Conservation (phyloP, 2,329 filamentous ascomycete species). For the Aspergillus aculeatus region DNA sequence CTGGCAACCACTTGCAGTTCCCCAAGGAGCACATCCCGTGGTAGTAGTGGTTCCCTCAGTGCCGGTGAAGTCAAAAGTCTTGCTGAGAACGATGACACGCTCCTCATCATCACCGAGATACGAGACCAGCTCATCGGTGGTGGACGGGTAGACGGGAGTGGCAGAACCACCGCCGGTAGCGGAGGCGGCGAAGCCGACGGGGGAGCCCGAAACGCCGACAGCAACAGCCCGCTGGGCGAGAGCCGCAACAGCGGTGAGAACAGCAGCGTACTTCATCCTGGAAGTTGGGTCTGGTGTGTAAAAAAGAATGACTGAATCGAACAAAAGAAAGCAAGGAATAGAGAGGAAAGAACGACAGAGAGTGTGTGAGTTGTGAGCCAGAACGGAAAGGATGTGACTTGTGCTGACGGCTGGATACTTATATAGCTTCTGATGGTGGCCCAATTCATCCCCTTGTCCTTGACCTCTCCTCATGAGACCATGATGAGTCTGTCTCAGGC, state of each 20-base stretch:
- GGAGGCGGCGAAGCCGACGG: constrained; percentile 52
- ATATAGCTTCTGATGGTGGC: background rate
- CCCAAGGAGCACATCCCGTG: constrained; percentile 57
- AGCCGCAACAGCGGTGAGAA: constrained; percentile 16
- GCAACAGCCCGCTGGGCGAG: constrained; percentile 17
- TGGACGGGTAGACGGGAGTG: constrained; percentile 54
- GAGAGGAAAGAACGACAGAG: constrained; percentile 6
- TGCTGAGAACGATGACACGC: constrained; percentile 54
- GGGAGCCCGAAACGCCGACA: constrained; percentile 28
- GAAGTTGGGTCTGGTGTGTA: constrained; percentile 3
- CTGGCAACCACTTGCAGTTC: constrained; percentile 55
- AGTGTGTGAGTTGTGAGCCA: background rate
- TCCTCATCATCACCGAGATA: constrained; percentile 57
- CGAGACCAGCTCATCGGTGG: constrained; percentile 56
- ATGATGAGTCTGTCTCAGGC: background rate
- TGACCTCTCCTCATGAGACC: background rate
- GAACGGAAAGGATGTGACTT: constrained; percentile 5
- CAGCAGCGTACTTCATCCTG: constrained; percentile 20
- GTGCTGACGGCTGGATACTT: background rate
- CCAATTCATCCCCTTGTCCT: too few relatives aligned
- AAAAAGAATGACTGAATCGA: constrained; percentile 4
- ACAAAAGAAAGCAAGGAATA: constrained; percentile 2
- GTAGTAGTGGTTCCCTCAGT: constrained; percentile 44
- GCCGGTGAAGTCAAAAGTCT: constrained; percentile 25
- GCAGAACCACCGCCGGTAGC: constrained; percentile 62